Evolutionary conservation across 2,329 filamentous ascomycete species (phyloP), one percentile per base, ranked within the genome.

Genomic region (Penicillium italicum): DNA sequence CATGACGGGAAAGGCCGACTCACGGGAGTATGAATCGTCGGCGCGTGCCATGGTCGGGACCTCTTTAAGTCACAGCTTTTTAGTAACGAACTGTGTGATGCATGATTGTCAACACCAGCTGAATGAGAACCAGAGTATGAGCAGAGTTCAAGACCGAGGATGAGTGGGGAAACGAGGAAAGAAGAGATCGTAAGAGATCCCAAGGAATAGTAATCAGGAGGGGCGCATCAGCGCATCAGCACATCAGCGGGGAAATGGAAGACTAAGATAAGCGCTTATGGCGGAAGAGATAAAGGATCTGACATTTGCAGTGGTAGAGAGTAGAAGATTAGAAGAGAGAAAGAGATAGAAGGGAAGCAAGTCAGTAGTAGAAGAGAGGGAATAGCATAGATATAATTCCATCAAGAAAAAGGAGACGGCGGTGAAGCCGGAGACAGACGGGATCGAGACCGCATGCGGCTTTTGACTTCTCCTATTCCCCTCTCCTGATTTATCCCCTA

Each of bases 391-490:
- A 45, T 45, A 45, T 45, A 45, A 34, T 45, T 33, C 9, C 12
- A 31, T 38, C 18, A 18, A 20, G 31, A 50, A 51, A 50, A 55
- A 53, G 50, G 56, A 52, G 57, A 58, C 53, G 53, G 61, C 61
- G 61, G 61, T 63, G 61, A 62, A 56, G 55, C 54, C 61, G 61
- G 49, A 59, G 56, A 44, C 28, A 49, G 42, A 45, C 55, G 50
- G 55, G 31, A 57, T 50, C 47, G 47, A 52, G 53, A 46, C 58
- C 58, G 60, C 59, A 62, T 62, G 60, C 61, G 59, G 57, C 47
- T 26, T 26, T 43, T 50, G 30, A 33, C n/a, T 37, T 50, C 36
- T 34, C 31, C 48, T 48, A 53, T 38, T 31, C 36, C 28, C 26
- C 18, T 26, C 26, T 6, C 26, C 34, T 36, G 11, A 26, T 24